Evolutionary conservation across 176 grass and related monocot genomes (phyloP), one percentile per base, ranked within the genome.

Genomic region (Phyllostachys edulis): DNA sequence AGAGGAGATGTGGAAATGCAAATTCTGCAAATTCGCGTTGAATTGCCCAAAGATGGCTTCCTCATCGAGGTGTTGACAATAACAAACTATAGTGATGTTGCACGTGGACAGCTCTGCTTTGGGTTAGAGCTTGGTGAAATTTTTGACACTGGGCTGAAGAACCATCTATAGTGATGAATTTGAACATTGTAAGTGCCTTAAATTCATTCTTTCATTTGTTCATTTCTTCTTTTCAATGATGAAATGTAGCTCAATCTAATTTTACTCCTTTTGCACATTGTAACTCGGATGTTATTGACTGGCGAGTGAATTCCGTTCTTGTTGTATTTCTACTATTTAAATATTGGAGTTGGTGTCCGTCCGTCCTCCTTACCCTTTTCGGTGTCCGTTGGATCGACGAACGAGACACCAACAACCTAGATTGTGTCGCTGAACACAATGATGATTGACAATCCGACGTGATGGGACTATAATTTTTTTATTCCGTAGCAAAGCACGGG

Each of bases 1-100:
- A 75, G 85, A 85, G 32, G 96, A 98, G 68, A 88, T 46, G 29
- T 95, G 87, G 96, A 94, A 96, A 79, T 96, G 96, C 36, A 34
- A 61, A 42, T 57, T 86, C 70, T 98, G 96, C 81, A 84, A 86
- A 63, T 98, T 96, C 56, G 79, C 13, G 24, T 24, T 86, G 5
- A 69, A 46, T 36, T 98, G 96, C 68, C 89, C 91, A 1, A 77
- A 73, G 74, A 73, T 67, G 26, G 59, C 87, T 82, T 87, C 71
- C 32, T 36, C 21, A 55, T 64, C 72, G 51, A 79, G 57, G 11
- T 78, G 47, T 26, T 71, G 63, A 86, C 6, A 34, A 73, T 67
- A 34, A 62, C 9, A 67, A 27, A 37, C 7, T 67, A 23, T 34
- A 21, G 16, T 7, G 51, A 82, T 5, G 24, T 69, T 71, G 80